phyloP scores from a whole-genome alignment of 2,329 filamentous ascomycete species.

The Magnaporthales sp. region DNA sequence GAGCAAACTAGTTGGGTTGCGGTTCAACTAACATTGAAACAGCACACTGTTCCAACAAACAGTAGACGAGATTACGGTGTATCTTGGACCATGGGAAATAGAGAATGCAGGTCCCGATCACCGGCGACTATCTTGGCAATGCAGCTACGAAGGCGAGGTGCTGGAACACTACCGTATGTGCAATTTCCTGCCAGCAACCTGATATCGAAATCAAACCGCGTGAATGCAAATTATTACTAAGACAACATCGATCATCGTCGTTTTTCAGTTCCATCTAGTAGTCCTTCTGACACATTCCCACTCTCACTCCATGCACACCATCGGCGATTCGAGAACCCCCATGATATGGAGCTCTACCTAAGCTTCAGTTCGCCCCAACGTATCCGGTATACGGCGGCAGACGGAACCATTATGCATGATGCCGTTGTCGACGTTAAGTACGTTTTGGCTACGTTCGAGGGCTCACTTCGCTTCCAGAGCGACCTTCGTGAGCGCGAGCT shows the following conservation, averaged over 20 bases:
- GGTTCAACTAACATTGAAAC: neutral
- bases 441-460: slow-evolving; percentile 39
- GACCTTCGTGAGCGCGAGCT: slow-evolving; percentile 38
- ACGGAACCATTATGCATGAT: slow-evolving; percentile 38
- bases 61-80: slow-evolving; percentile 37
- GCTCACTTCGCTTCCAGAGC: slow-evolving; percentile 38
- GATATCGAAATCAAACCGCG: neutral
- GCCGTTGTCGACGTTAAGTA: slow-evolving; percentile 39
- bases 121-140: slow-evolving; percentile 42
- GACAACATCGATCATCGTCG: neutral
- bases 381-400: slow-evolving; percentile 36
- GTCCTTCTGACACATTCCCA: slow-evolving; percentile 34
- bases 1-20: neutral
- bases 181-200: neutral
- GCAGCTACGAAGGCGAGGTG: slow-evolving; percentile 41
- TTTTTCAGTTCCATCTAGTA: slow-evolving; percentile 36
- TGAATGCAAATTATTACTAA: neutral
- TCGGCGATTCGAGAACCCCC: slow-evolving; percentile 39
- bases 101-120: slow-evolving; percentile 33
- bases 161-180: slow-evolving; percentile 41
- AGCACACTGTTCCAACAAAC: slow-evolving; percentile 44
- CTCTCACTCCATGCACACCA: slow-evolving; percentile 42
- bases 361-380: slow-evolving; percentile 38
- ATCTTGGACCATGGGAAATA: slow-evolving; percentile 43
- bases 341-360: slow-evolving; percentile 39